These are phyloP conservation scores for Amoebophrya sp. DNA, from an alignment of 169 alveolate genomes.

Conservation along the genomic window DNA sequence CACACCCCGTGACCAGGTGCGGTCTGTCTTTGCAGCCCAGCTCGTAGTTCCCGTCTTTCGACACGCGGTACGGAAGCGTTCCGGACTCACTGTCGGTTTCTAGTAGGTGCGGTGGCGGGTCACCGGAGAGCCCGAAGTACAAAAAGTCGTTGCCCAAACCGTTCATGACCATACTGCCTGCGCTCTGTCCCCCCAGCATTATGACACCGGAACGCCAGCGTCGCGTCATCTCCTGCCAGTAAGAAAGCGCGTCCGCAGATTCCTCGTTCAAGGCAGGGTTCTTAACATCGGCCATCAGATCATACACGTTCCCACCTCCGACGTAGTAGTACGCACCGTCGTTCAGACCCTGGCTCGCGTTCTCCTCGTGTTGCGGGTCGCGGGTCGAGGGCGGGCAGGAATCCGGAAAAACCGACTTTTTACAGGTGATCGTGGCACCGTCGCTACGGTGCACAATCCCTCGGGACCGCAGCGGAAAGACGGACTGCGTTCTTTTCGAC, in stretches of 20 bases:
- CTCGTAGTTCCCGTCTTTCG: too few species aligned
- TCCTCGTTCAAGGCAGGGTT: too few species aligned
- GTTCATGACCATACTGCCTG: background rate
- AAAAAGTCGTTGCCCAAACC: background rate
- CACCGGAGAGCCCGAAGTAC: background rate
- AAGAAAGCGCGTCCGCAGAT: too few species aligned
- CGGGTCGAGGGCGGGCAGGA: background rate
- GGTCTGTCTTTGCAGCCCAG: too few species aligned
- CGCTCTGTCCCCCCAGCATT: background rate
- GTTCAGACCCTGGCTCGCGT: background rate
- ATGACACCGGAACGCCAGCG: too few species aligned
- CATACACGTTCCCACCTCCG: background rate
- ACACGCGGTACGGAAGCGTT: too few species aligned
- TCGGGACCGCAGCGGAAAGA: background rate
- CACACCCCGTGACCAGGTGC: too few species aligned
- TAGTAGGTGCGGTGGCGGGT: background rate
- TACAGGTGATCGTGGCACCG: background rate
- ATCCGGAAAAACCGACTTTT: background rate
- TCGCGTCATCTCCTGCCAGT: too few species aligned
- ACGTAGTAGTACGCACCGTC: background rate
- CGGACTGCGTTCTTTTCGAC: background rate
- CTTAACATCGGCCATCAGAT: background rate
- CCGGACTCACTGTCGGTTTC: too few species aligned
- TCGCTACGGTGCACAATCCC: background rate
- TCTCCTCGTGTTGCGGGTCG: background rate